Base-by-base conservation (phyloP, 2,329 filamentous ascomycete species). In the Xylaria sp. region DNA sequence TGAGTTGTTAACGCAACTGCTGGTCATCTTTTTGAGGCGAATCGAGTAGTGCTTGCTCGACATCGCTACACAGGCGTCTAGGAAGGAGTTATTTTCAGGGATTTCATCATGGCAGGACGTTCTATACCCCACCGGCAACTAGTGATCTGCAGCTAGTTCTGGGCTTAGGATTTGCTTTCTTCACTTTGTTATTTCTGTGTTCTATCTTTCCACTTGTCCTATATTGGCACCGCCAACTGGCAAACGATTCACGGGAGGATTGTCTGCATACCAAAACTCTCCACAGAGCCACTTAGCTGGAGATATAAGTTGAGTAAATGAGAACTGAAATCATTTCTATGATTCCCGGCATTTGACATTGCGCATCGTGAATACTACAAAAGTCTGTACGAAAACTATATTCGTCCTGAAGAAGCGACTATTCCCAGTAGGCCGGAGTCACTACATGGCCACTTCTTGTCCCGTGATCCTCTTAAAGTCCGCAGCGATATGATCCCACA, bases 401-500 rank as follows among this genome's bases (percentile, higher is more conserved):
- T 46, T 46, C n/a, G 4, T 6, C 7, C 6, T 15, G 15, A 15
- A n/a, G 6, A n/a, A n/a, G 18, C 18, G 34, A 10, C 34, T 37
- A 37, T 37, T 37, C 34, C 10, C 34, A 28, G 28, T 28, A 28
- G 28, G 28, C 28, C 28, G 28, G 28, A 28, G 28, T 28, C 28
- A 2, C 23, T 66, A 52, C 3, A 20, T 15, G 10, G 57, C 41
- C 2, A 9, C 25, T 56, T 69, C 63, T 8, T 10, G 9, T 13
- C 61, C 61, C 8, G 56, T 68, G 28, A 68, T 68, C 44, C 52
- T 60, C 52, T 23, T 25, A 10, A 68, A 68, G 18, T 70, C 69
- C 7, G 55, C 41, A 37, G 25, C 20, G n/a, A 68, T 7, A 12
- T 15, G 32, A 37, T 78, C 59, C 78, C 77, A 80, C 1, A 78